A percentile compares a stretch with the other conserved stretches of the same genome.
Conservation (phyloP, 2,329 filamentous ascomycete genomes). For the Aspergillus sp. region DNA sequence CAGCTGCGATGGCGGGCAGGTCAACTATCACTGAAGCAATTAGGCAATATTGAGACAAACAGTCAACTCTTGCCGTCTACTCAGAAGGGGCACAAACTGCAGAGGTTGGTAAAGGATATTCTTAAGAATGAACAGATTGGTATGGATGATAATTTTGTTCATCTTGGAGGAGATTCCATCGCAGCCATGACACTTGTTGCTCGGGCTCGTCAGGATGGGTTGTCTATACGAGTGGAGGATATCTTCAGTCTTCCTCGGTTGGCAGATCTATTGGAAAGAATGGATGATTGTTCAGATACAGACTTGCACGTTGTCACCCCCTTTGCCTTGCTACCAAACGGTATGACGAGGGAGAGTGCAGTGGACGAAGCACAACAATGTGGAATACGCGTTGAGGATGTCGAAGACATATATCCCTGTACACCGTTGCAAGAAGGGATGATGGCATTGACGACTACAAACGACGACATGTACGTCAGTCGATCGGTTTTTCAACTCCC, state of each 20-base stretch:
- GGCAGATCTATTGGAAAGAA: neutral
- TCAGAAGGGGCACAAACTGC: neutral
- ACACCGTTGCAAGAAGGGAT: constrained; percentile 28
- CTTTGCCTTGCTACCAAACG: neutral
- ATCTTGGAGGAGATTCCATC: constrained; percentile 1
- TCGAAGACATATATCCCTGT: constrained; percentile 25
- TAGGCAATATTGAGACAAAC: neutral
- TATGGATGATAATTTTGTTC: constrained; percentile 1
- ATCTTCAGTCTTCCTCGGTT: neutral
- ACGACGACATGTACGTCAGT: constrained; percentile 36
- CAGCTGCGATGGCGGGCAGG: neutral
- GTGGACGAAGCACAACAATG: neutral
- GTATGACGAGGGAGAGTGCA: neutral
- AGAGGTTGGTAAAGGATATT: neutral
- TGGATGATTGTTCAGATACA: neutral
- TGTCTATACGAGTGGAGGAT: neutral
- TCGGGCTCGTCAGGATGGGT: neutral
- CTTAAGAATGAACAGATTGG: neutral
- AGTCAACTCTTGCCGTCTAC: neutral
- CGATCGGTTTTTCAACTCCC: constrained; percentile 26
- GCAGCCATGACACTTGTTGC: neutral
- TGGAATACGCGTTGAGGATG: neutral
- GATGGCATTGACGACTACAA: constrained; percentile 31
- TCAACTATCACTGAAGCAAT: neutral
- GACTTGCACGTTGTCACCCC: neutral